Evolutionary conservation across 805 yeast species (phyloP).

Genomic region (Torulaspora microellipsoides): DNA sequence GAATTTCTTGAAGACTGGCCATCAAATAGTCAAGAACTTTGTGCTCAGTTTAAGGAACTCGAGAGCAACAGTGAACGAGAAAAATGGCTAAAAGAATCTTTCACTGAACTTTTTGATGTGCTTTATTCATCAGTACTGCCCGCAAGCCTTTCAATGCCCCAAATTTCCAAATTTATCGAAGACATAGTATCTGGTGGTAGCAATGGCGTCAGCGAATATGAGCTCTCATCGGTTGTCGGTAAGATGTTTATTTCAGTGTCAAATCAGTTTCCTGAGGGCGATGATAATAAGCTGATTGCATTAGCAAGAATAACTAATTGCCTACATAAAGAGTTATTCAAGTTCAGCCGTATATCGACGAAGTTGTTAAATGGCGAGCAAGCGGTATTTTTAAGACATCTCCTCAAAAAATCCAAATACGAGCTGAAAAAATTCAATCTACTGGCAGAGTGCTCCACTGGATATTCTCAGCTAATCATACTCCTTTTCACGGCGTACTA

Average conservation of each 20-base stretch:
- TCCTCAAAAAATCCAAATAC: constrained; percentile 31
- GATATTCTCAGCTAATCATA: constrained; percentile 60
- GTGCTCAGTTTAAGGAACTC: constrained; percentile 9
- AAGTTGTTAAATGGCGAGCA: constrained; percentile 27
- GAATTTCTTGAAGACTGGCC: constrained; percentile 17
- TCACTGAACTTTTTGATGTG: constrained; percentile 17
- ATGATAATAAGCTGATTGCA: constrained; percentile 20
- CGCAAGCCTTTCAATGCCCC: constrained; percentile 8
- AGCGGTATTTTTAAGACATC: constrained; percentile 22
- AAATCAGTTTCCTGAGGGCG: constrained; percentile 11
- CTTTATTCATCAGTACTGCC: constrained; percentile 13
- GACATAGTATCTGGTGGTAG: constrained; percentile 7
- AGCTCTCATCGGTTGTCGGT: constrained; percentile 18
- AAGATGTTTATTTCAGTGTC: constrained; percentile 22
- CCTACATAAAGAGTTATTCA: constrained; percentile 22
- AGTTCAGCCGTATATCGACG: constrained; percentile 32
- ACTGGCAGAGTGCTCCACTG: constrained; percentile 71
- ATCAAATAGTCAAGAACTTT: constrained; percentile 9
- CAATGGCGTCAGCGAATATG: constrained; percentile 6
- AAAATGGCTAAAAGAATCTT: constrained; percentile 23
- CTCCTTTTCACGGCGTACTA: constrained; percentile 43
- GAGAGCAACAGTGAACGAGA: constrained; percentile 17
- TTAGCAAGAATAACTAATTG: constrained; percentile 11
- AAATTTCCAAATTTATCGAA: constrained; percentile 12
- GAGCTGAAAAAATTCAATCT: constrained; percentile 56